Percentiles rank a stretch among this genome's conserved stretches.
Evolutionary conservation across 2,329 filamentous ascomycete species (phyloP).

Genomic region (Venturiaceae sp.): DNA sequence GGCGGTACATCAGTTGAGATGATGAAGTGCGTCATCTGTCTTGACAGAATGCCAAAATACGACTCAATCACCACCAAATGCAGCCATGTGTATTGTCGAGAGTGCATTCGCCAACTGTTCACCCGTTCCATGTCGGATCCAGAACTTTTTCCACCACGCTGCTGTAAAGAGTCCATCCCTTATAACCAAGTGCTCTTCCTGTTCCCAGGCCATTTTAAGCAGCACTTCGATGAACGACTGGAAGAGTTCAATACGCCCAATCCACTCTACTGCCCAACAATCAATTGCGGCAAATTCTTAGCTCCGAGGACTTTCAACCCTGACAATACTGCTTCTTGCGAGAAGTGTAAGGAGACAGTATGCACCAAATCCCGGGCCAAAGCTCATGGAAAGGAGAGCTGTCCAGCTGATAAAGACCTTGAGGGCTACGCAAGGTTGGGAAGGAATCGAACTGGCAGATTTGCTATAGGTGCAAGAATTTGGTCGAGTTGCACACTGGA

Average conservation of each 20-base stretch:
- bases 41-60: neutral
- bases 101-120: conserved; percentile 2
- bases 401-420: neutral
- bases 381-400: neutral
- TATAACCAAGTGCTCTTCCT: neutral
- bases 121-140: neutral
- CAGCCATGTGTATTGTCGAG: conserved; percentile 4
- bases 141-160: conserved; percentile 7
- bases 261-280: neutral
- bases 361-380: neutral
- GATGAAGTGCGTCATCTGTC: neutral
- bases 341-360: neutral
- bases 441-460: neutral
- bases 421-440: neutral
- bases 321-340: neutral
- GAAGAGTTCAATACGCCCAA: conserved; percentile 1
- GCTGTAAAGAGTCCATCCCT: conserved; percentile 4
- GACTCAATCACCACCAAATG: neutral
- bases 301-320: neutral
- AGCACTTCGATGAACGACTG: neutral
- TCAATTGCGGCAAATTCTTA: conserved; percentile 3
- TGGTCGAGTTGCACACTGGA: conserved; percentile 1
- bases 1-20: neutral
- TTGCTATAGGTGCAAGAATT: neutral
- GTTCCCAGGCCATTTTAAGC: neutral